Evolutionary conservation across 2,329 filamentous ascomycete species (phyloP), one percentile per base, ranked within the genome.

Genomic region (Scopulariopsis brevicaulis): DNA sequence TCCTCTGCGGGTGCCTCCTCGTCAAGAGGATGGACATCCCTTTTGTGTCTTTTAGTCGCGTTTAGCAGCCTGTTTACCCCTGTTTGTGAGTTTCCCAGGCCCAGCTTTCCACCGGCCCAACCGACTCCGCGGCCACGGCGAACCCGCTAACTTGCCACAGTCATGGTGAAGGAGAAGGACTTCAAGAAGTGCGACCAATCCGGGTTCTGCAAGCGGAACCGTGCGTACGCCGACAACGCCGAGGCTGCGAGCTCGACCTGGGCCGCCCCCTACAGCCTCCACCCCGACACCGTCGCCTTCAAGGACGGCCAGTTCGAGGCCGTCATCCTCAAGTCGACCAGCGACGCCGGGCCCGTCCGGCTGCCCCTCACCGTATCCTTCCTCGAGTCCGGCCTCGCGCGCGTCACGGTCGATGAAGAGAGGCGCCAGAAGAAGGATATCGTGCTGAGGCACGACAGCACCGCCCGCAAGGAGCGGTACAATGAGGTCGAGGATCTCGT

Each of bases 161-260:
- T 82, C 63, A 79, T 83, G 66, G 94, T 99, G 56, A 99, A 99
- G 75, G 88, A 96, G 69, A 85, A 96, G 66, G 92, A 96, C 71
- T 99, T 97, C 80, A 99, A 97, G 70, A 96, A 88, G 66, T 99
- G 94, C 76, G 77, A 88, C 64, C 93, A 99, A 70, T 94, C 93
- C 4, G 94, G 94, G 66, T 99, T 99, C 77, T 99, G 94, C 75
- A 94, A 91, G 70, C 89, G 94, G 63, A 97, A 97, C 74, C 85
- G 94, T 70, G 88, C 83, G 46, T 92, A 89, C 69, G 94, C 94
- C 69, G 92, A 97, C 72, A 77, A 82, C 62, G 90, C 85, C 62
- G 73, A 82, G 53, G 75, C 82, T 50, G 74, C 83, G 58, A 84
- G 83, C 60, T 79, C 82, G 10, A 77, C 79, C 32, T 96, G 90